These are phyloP conservation scores for Aspergillus egyptiacus DNA, from an alignment of 495 filamentous ascomycete genomes.

Conservation along the genomic window DNA sequence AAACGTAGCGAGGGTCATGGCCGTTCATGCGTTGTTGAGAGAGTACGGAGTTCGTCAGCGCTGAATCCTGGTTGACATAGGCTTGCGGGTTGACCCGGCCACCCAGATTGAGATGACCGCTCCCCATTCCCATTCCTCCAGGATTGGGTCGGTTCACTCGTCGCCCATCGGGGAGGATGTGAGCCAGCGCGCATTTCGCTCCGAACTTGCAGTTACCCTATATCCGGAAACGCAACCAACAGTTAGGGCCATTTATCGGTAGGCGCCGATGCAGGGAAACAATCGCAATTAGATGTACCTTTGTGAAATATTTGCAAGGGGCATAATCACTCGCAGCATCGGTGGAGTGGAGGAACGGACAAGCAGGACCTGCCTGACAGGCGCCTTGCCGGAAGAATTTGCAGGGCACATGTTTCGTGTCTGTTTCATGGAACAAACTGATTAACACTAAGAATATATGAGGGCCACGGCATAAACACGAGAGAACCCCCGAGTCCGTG, in stretches of 20 bases:
- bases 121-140: constrained; percentile 34
- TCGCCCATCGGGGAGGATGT: constrained; percentile 89
- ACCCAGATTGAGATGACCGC: constrained; percentile 59
- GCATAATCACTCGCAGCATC: constrained; percentile 73
- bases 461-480: neutral
- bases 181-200: constrained; percentile 90
- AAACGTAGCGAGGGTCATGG: constrained; percentile 38
- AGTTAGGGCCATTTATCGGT: neutral
- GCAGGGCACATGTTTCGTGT: constrained; percentile 96
- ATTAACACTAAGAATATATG: constrained; percentile 14
- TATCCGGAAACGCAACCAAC: constrained; percentile 4
- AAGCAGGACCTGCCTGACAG: constrained; percentile 92
- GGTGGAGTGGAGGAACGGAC: constrained; percentile 90
- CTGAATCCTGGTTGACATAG: constrained; percentile 62
- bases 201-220: constrained; percentile 99
- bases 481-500: neutral
- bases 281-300: constrained; percentile 49
- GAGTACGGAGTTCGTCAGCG: constrained; percentile 77
- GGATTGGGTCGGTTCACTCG: constrained; percentile 66
- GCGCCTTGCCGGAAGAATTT: constrained; percentile 97
- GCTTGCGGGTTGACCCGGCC: constrained; percentile 65
- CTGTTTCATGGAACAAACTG: constrained; percentile 40
- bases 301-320: constrained; percentile 96
- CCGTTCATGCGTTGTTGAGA: constrained; percentile 58
- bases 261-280: too few species aligned